Conservation (phyloP, 768 basidiomycete genomes). For the Gelatoporia subvermispora region DNA sequence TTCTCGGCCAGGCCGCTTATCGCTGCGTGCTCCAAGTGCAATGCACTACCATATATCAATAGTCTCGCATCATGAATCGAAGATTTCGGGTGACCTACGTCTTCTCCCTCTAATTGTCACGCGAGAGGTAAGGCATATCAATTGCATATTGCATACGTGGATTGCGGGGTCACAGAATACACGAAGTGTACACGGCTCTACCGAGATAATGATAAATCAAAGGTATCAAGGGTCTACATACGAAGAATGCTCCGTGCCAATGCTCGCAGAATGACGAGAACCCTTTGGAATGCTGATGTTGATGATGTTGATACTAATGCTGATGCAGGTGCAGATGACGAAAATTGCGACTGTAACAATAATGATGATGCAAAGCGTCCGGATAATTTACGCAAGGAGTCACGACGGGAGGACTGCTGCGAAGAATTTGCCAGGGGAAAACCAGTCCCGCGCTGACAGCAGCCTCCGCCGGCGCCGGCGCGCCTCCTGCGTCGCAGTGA, state of each 20-base stretch:
- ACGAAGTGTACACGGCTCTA: conserved; percentile 20
- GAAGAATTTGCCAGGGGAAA: conserved; percentile 28
- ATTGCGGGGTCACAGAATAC: conserved; percentile 4
- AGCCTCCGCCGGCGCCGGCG: conserved; percentile 25
- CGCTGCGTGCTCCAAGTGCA: too few species aligned
- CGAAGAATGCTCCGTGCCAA: conserved; percentile 3
- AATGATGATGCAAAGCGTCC: conserved; percentile 7
- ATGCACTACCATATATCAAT: too few species aligned
- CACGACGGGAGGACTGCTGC: conserved; percentile 25
- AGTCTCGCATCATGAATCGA: too few species aligned
- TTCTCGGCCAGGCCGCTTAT: too few species aligned
- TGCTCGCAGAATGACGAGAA: neutral
- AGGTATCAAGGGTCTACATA: neutral
- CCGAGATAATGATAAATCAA: conserved; percentile 24
- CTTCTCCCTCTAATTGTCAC: too few species aligned
- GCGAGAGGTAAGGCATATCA: too few species aligned
- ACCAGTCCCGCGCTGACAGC: conserved; percentile 31
- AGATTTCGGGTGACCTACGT: too few species aligned
- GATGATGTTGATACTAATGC: conserved; percentile 4
- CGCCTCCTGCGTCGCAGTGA: conserved; percentile 19
- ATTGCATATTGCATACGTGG: conserved; percentile 12
- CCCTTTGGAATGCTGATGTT: neutral
- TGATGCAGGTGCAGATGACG: neutral
- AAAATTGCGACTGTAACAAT: too few species aligned
- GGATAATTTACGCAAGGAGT: conserved; percentile 10